Conservation (phyloP, 441 rosid species). For the Croton laevigatus region DNA sequence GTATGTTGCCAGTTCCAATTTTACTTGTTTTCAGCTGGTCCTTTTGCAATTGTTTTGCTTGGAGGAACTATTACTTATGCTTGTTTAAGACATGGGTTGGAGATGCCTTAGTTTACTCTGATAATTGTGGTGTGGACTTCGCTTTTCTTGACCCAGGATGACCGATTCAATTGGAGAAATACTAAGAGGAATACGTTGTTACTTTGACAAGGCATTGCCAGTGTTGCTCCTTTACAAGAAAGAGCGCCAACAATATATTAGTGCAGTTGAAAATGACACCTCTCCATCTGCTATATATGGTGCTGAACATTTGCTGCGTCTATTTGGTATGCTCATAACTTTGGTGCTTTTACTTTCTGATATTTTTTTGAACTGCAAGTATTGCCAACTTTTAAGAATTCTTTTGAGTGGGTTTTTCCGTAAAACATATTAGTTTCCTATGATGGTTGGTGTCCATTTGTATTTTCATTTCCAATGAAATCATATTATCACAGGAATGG, state of each 20-base stretch:
- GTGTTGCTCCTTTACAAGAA: slow-evolving; percentile 77
- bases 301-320: slow-evolving; percentile 95
- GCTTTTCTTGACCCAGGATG: slow-evolving; percentile 47
- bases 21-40: background rate
- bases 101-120: slow-evolving; percentile 2
- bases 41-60: background rate
- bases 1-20: background rate
- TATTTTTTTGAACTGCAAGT: background rate
- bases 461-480: background rate
- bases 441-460: background rate
- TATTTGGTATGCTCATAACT: slow-evolving; percentile 60
- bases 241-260: slow-evolving; percentile 81
- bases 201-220: slow-evolving; percentile 91
- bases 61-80: background rate
- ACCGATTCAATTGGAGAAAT: slow-evolving; percentile 82
- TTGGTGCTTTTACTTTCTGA: slow-evolving; percentile 3
- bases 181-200: slow-evolving; percentile 80
- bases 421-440: too few relatives aligned
- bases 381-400: background rate
- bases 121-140: slow-evolving; percentile 20
- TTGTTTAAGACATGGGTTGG: background rate
- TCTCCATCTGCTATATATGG: slow-evolving; percentile 95
- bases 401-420: background rate
- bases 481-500: background rate
- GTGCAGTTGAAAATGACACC: slow-evolving; percentile 46